Evolutionary conservation across 768 basidiomycete species (phyloP).

Genomic region (Naganishia antarctica): DNA sequence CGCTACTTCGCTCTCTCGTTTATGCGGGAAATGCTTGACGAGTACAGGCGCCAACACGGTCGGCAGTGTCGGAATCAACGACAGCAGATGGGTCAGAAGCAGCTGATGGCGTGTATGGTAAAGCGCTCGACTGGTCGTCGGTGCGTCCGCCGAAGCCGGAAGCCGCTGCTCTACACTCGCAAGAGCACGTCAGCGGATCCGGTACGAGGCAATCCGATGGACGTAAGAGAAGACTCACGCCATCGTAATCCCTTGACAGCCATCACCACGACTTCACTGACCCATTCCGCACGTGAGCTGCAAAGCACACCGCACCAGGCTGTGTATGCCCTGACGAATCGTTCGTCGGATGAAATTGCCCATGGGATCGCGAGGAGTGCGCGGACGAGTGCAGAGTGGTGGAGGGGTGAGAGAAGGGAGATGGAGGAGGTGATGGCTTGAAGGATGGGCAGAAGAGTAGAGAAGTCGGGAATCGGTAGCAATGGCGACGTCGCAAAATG

Average conservation of each 20-base stretch:
- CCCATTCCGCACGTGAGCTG: constrained; percentile 84
- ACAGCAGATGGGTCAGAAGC: constrained; percentile 78
- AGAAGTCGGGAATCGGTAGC: constrained; percentile 52
- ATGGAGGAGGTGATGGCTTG: constrained; percentile 85
- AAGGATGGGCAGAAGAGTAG: constrained; percentile 55
- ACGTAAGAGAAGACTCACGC: constrained; percentile 27
- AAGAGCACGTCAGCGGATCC: no score
- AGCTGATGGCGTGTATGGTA: constrained; percentile 82
- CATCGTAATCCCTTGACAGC: constrained; percentile 63
- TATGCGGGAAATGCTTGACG: constrained; percentile 82
- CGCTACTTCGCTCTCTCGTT: constrained; percentile 70
- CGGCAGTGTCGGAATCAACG: constrained; percentile 84
- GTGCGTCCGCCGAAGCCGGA: constrained; percentile 36
- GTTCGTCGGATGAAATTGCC: constrained; percentile 74
- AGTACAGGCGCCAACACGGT: constrained; percentile 80
- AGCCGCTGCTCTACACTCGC: constrained; percentile 31
- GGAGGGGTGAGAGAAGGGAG: constrained; percentile 70
- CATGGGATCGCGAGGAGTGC: constrained; percentile 84
- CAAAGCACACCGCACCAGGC: constrained; percentile 86
- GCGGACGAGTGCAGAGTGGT: constrained; percentile 73
- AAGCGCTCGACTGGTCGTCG: constrained; percentile 70
- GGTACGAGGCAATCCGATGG: no score
- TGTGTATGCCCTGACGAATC: constrained; percentile 80
- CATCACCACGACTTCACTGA: constrained; percentile 73
- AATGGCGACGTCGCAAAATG: constrained; percentile 59